phyloP scores from a whole-genome alignment of 495 filamentous ascomycete species.

The Venustampulla echinocandica region DNA sequence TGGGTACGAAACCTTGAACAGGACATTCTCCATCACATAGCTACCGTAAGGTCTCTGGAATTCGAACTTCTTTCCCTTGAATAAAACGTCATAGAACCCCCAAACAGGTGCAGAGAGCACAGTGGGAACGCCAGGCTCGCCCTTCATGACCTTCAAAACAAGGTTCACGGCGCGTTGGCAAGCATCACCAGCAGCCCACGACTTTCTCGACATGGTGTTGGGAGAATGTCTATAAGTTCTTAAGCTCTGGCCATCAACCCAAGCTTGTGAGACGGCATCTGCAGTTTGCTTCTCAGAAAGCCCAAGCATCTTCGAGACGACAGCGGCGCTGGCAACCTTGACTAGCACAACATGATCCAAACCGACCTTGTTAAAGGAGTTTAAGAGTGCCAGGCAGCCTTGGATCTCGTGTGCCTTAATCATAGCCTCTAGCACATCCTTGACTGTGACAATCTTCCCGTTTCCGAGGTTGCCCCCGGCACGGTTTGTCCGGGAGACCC shows the following conservation, averaged over 20 bases:
- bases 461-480: conserved; percentile 77
- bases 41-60: conserved; percentile 94
- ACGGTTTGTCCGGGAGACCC: conserved; percentile 92
- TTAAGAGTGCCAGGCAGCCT: conserved; percentile 90
- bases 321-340: conserved; percentile 93
- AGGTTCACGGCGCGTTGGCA: conserved; percentile 96
- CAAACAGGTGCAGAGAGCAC: conserved; percentile 88
- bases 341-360: conserved; percentile 96
- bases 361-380: conserved; percentile 97
- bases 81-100: conserved; percentile 98
- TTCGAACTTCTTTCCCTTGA: conserved; percentile 89
- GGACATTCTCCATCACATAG: conserved; percentile 99
- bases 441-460: conserved; percentile 78
- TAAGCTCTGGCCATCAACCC: conserved; percentile 92
- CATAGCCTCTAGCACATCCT: conserved; percentile 93
- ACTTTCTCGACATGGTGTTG: conserved; percentile 99
- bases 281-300: conserved; percentile 83
- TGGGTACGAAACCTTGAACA: conserved; percentile 98
- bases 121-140: conserved; percentile 83
- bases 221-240: conserved; percentile 95
- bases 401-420: conserved; percentile 99
- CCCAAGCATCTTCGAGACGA: conserved; percentile 89
- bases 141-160: conserved; percentile 84
- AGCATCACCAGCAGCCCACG: conserved; percentile 96
- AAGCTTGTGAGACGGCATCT: conserved; percentile 92